Evolutionary conservation across 2,329 filamentous ascomycete genomes (phyloP).

Genomic region (Pseudogymnoascus sp.): DNA sequence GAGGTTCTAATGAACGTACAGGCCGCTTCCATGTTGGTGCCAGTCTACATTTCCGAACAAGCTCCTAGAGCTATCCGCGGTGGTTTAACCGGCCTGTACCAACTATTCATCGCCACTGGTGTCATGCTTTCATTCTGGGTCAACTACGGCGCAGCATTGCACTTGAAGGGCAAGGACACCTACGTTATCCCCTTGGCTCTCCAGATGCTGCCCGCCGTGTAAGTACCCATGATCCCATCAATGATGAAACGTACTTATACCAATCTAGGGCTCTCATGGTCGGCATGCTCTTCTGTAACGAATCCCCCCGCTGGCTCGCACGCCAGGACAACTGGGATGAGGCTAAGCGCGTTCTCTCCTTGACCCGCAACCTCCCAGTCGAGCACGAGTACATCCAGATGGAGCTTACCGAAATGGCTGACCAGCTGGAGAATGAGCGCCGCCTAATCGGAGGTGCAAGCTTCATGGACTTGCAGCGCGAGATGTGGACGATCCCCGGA

Average conservation of each 20-base stretch:
- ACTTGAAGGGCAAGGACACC: conserved; percentile 39
- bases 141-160: conserved; percentile 45
- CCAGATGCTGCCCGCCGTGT: conserved; percentile 55
- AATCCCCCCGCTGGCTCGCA: conserved; percentile 60
- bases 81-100: conserved; percentile 42
- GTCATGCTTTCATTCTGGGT: conserved; percentile 42
- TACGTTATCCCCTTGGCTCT: conserved; percentile 57
- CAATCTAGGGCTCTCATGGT: conserved; percentile 38
- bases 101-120: conserved; percentile 36
- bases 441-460: conserved; percentile 40
- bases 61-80: conserved; percentile 44
- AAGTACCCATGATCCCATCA: neutral
- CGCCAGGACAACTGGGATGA: conserved; percentile 61
- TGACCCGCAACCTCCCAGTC: conserved; percentile 42
- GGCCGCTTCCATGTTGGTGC: conserved; percentile 31
- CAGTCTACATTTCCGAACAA: conserved; percentile 42
- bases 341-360: conserved; percentile 47
- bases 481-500: conserved; percentile 50
- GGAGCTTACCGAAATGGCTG: conserved; percentile 38
- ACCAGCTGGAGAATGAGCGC: conserved; percentile 41
- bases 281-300: conserved; percentile 53
- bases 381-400: conserved; percentile 46
- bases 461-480: conserved; percentile 45
- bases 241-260: neutral
- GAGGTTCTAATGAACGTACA: conserved; percentile 42